A percentile compares a stretch with the other conserved stretches of the same genome.
Conservation (phyloP, 352 stramenopile genomes). For the Phytophthora tentaculata region DNA sequence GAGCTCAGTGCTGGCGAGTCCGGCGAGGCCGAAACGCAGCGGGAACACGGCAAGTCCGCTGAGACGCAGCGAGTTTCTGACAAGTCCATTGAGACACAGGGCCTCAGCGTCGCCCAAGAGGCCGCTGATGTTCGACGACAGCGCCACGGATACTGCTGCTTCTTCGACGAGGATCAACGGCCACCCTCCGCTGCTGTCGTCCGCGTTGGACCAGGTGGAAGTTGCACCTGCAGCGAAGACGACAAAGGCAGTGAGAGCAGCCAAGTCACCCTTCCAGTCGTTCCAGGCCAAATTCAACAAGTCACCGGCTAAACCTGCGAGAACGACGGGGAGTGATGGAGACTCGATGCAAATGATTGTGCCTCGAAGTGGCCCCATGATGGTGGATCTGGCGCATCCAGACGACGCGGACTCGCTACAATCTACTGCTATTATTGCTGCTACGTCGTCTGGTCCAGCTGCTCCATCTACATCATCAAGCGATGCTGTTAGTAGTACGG, state of each 20-base stretch:
- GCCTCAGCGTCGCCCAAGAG: slow-evolving; percentile 44
- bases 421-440: not conserved
- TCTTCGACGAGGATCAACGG: slow-evolving; percentile 24
- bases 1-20: slow-evolving; percentile 28
- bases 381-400: slow-evolving; percentile 40
- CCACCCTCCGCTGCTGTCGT: slow-evolving; percentile 32
- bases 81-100: slow-evolving; percentile 41
- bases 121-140: slow-evolving; percentile 41
- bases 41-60: slow-evolving; percentile 38
- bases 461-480: not conserved
- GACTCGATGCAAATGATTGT: slow-evolving; percentile 6
- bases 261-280: slow-evolving; percentile 82
- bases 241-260: slow-evolving; percentile 23
- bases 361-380: slow-evolving; percentile 36
- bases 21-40: slow-evolving; percentile 27
- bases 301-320: slow-evolving; percentile 23
- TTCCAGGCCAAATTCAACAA: slow-evolving; percentile 76
- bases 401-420: slow-evolving; percentile 9
- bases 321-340: slow-evolving; percentile 17
- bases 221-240: slow-evolving; percentile 33
- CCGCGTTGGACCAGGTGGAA: slow-evolving; percentile 56
- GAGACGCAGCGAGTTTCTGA: slow-evolving; percentile 42
- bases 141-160: not conserved
- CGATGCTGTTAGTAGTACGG: slow-evolving; percentile 1
- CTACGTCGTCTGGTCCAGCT: not conserved